A percentile compares a stretch with the other conserved stretches of the same genome.
Evolutionary conservation across 2,329 filamentous ascomycete genomes (phyloP).

Genomic region (Colletotrichum filicis): DNA sequence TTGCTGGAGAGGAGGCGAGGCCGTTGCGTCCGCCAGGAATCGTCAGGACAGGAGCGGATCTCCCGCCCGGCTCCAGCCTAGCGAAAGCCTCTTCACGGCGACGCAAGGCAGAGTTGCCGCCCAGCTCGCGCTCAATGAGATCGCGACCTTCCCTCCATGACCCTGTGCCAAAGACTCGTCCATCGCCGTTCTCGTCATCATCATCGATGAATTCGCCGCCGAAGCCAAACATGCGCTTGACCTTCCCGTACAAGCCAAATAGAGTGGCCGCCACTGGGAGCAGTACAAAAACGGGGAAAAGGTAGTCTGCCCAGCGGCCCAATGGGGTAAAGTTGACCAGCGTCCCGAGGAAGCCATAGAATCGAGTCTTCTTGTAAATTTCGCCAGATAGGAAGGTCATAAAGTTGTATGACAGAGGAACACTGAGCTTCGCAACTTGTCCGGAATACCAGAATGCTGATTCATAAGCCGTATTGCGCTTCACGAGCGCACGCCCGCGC

Average conservation of each 20-base stretch:
- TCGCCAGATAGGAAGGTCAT: conserved; percentile 83
- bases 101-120: conserved; percentile 68
- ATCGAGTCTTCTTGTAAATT: conserved; percentile 82
- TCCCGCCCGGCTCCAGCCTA: conserved; percentile 44
- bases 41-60: conserved; percentile 59
- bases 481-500: conserved; percentile 91
- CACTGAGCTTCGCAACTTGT: conserved; percentile 90
- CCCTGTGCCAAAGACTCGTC: conserved; percentile 76
- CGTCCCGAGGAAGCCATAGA: conserved; percentile 86
- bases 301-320: conserved; percentile 84
- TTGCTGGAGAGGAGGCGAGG: conserved; percentile 47
- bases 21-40: conserved; percentile 53
- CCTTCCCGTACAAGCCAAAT: conserved; percentile 88
- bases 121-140: conserved; percentile 87
- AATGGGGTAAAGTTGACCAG: conserved; percentile 86
- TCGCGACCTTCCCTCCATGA: conserved; percentile 93
- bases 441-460: conserved; percentile 96
- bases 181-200: conserved; percentile 71
- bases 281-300: conserved; percentile 90
- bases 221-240: conserved; percentile 82
- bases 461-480: conserved; percentile 90
- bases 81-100: conserved; percentile 57
- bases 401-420: conserved; percentile 96
- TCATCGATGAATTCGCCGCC: conserved; percentile 80
- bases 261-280: conserved; percentile 86